Conservation (phyloP, 805 yeast genomes). For the Myxozyma geophila region DNA sequence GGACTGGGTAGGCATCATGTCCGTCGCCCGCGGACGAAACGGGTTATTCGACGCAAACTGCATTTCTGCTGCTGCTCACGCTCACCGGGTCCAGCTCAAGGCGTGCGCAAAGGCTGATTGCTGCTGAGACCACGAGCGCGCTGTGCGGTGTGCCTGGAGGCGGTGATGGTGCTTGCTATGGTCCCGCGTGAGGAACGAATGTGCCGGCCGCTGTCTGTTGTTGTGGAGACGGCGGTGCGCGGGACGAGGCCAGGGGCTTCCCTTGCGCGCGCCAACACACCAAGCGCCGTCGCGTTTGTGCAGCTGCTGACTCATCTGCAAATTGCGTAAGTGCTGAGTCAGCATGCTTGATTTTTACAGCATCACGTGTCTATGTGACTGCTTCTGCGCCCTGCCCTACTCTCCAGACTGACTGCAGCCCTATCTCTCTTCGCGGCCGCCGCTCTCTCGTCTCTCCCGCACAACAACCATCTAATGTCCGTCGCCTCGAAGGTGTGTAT, state of each 20-base stretch:
- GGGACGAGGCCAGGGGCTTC: conserved; percentile 1
- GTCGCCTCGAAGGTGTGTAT: conserved; percentile 26
- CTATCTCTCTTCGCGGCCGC: conserved; percentile 6
- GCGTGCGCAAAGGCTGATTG: not conserved
- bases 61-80: conserved; percentile 11
- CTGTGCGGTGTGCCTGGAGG: not conserved
- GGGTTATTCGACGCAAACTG: conserved; percentile 36
- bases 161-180: too few species aligned
- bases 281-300: conserved; percentile 13
- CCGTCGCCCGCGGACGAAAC: conserved; percentile 30
- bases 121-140: not conserved
- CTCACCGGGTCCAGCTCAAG: not conserved
- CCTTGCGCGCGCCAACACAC: not conserved
- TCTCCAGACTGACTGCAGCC: not conserved
- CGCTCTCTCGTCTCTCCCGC: not conserved
- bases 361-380: conserved; percentile 11
- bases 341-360: not conserved
- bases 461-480: conserved; percentile 18
- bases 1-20: conserved; percentile 25
- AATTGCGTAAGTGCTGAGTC: not conserved
- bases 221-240: not conserved
- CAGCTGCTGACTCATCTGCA: not conserved
- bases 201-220: too few species aligned
- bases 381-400: conserved; percentile 7
- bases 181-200: too few species aligned